Base-by-base conservation (phyloP, 176 grass and related monocot genomes). In the Triticum aestivum region DNA sequence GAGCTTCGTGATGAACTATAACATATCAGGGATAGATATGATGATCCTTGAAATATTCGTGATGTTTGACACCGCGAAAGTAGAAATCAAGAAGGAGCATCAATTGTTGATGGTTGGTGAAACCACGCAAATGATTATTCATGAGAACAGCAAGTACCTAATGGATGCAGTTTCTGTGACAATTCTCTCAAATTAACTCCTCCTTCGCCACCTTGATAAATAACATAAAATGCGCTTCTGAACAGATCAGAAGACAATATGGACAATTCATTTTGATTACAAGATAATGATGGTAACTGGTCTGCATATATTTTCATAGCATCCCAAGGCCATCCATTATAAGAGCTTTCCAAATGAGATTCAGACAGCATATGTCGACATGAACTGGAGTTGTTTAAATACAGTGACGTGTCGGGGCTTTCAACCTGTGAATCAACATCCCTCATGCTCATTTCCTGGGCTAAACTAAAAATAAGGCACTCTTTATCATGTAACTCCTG, bases 291-390 rank as follows among this genome's bases (percentile, higher is more conserved):
- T n/a, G 49, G 90, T 44, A 89, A 66, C 83, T 87, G 85, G 32
- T 86, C 58, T 6, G 52, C 72, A 91, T 92, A 90, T 24, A 54
- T 88, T 91, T 73, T 70, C 84, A 98, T 93, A 52, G 90, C 78
- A 88, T 94, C 90, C 96, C 93, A 98, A 66, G 82, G 89, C 81
- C 88, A 91, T 84, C 88, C 93, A 87, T 34, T 82, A 67, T 91
- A 88, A 86, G 89, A 77, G 39, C 69, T 74, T 70, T 83, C 84
- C 84, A 89, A 72, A 24, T 87, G 84, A 89, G 84, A 69, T 75
- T 72, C 87, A 42, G 91, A 87, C 32, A 89, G 51, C 20, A 87
- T 66, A 64, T 44, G 84, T 14, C 87, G 88, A 84, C 56, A 89
- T 65, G 87, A 89, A 82, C 75, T 83, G 62, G 27, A 88, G 87